These are phyloP conservation scores for Melanopsichium pennsylvanicum DNA, from an alignment of 1,284 basidiomycete genomes.

Conservation along the genomic window DNA sequence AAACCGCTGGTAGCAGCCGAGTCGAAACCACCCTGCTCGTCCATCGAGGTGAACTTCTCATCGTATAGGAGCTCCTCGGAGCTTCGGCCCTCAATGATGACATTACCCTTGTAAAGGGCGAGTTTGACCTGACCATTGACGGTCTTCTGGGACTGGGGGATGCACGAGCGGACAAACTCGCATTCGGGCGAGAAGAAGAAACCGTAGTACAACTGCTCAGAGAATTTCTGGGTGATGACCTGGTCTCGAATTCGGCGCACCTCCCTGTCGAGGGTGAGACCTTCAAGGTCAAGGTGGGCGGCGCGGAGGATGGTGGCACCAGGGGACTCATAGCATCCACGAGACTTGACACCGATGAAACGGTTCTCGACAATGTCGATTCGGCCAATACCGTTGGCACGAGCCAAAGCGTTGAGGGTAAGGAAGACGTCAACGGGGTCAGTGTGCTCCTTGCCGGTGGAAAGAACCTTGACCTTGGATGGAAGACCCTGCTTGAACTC, in stretches of 20 bases:
- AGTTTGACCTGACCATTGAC: conserved; percentile 92
- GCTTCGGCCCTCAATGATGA: conserved; percentile 88
- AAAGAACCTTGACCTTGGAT: conserved; percentile 51
- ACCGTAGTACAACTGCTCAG: conserved; percentile 92
- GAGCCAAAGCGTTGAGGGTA: conserved; percentile 86
- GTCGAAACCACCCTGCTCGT: conserved; percentile 96
- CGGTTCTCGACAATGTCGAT: conserved; percentile 99
- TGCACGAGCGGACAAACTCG: conserved; percentile 79
- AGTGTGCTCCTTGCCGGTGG: conserved; percentile 69
- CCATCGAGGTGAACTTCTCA: conserved; percentile 97
- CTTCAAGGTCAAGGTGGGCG: conserved; percentile 96
- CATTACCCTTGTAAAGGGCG: conserved; percentile 95
- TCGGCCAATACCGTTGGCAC: conserved; percentile 93
- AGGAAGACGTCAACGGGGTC: conserved; percentile 97
- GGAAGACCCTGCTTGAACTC: conserved; percentile 81
- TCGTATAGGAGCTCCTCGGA: conserved; percentile 92
- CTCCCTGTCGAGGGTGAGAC: conserved; percentile 95
- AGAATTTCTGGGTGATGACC: conserved; percentile 88
- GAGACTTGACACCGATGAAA: conserved; percentile 98
- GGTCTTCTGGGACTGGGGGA: conserved; percentile 88
- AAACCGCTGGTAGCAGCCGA: conserved; percentile 62
- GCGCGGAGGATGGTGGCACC: conserved; percentile 93
- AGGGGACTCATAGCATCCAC: conserved; percentile 98
- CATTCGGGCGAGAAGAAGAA: conserved; percentile 96
- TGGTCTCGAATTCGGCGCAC: conserved; percentile 93